phyloP scores from a whole-genome alignment of 805 yeast genomes.

The Kazachstania africana region DNA sequence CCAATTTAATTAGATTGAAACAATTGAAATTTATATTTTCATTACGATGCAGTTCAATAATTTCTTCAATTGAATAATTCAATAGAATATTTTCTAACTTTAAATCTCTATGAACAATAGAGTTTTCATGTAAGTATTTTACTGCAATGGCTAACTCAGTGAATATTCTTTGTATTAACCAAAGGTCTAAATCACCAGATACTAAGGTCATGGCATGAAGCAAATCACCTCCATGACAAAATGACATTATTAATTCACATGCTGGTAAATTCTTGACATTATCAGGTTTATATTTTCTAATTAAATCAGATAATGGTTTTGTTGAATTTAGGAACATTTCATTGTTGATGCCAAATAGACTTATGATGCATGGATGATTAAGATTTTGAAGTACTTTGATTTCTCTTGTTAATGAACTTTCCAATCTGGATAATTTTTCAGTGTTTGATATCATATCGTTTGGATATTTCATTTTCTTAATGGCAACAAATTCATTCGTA shows the following conservation, averaged over 20 bases:
- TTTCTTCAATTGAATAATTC: conserved; percentile 28
- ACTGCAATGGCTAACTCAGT: conserved; percentile 64
- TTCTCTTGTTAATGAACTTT: conserved; percentile 61
- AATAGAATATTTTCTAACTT: conserved; percentile 77
- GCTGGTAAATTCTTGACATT: conserved; percentile 21
- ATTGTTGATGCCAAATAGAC: conserved; percentile 38
- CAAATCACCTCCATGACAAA: conserved; percentile 77
- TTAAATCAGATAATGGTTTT: conserved; percentile 21
- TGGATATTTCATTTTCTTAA: conserved; percentile 48
- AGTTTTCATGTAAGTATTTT: conserved; percentile 51
- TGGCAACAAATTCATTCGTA: conserved; percentile 38
- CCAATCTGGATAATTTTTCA: conserved; percentile 40
- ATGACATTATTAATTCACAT: conserved; percentile 54
- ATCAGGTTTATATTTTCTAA: conserved; percentile 12
- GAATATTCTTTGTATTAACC: conserved; percentile 48
- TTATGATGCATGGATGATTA: conserved; percentile 60
- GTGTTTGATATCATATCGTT: conserved; percentile 21
- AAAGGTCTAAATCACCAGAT: conserved; percentile 34
- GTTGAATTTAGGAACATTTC: conserved; percentile 14
- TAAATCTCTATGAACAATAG: conserved; percentile 81
- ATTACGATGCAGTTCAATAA: conserved; percentile 11
- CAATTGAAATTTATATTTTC: conserved; percentile 4
- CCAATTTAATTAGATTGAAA: conserved; percentile 41
- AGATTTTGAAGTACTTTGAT: conserved; percentile 46
- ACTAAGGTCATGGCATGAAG: conserved; percentile 43